Base-by-base conservation (phyloP, 768 basidiomycete genomes). In the Pluteus cervinus region DNA sequence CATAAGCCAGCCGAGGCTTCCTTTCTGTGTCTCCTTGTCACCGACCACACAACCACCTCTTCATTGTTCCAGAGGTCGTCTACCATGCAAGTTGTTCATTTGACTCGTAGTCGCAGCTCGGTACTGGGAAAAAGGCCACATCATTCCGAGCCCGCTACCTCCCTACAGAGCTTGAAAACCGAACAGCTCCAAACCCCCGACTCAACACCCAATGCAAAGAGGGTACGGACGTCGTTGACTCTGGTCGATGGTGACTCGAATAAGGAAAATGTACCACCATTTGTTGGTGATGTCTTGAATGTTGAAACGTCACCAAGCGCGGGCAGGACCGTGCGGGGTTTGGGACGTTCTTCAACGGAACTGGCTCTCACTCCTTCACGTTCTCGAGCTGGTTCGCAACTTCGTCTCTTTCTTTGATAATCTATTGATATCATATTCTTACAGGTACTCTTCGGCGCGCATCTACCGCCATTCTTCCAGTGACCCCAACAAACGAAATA, bases 241-340 rank as follows among this genome's bases (percentile, higher is more conserved):
- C 43, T 55, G 22, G 37, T 69, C 14, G 79, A 80, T 43, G 75
- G 70, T 28, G 75, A 78, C 35, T 63, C 67, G 16, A 86, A 86
- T 57, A 86, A 86, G 63, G 84, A 86, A 56, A 86, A 86, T 48
- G 68, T 86, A 12, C 80, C 83, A n/a, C 84, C 84, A 2, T 68
- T 72, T 45, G 58, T 56, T 31, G 45, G 51, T 22, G 65, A 72
- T 31, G 43, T 54, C 9, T 41, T 69, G 45, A 65, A 54, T 29
- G 50, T 45, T 17, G 53, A 62, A 20, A 36, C 53, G 5, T 56
- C 65, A 16, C 62, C 71, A 12, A 50, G 56, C 6, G 40, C 54
- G 8, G 39, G 66, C 4, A 63, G 75, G 41, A 57, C 63, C 12
- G 49, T 66, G 18, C 61, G 69, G 39, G 51, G 63, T 5, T 54